Conservation (phyloP, 768 basidiomycete species). For the Suillus plorans region DNA sequence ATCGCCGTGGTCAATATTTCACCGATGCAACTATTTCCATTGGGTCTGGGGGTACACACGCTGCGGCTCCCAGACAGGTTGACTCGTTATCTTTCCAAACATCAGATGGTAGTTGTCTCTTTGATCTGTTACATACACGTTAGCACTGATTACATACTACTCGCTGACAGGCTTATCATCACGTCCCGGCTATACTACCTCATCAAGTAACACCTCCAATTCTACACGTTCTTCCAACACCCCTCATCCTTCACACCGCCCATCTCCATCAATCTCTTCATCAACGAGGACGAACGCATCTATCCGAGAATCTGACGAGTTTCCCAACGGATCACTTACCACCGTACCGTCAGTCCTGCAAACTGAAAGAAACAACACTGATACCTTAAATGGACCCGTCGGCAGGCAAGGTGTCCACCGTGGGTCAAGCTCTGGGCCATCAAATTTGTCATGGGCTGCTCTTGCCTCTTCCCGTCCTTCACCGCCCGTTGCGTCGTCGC, state of each 20-base stretch:
- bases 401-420: background rate
- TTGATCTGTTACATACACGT: slow-evolving; percentile 1
- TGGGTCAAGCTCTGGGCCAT: background rate
- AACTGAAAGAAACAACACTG: slow-evolving; percentile 1
- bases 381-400: background rate
- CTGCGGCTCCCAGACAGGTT: slow-evolving; percentile 6
- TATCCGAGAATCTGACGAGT: background rate
- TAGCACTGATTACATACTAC: slow-evolving; percentile 1
- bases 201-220: background rate
- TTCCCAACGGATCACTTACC: background rate
- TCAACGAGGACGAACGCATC: slow-evolving; percentile 3
- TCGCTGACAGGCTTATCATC: slow-evolving; percentile 1
- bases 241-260: slow-evolving; percentile 24
- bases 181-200: slow-evolving; percentile 1
- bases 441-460: background rate
- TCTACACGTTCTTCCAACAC: background rate
- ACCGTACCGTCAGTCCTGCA: background rate
- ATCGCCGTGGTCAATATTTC: slow-evolving; percentile 2
- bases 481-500: background rate
- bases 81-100: background rate
- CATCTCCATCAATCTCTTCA: slow-evolving; percentile 10
- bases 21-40: slow-evolving; percentile 2
- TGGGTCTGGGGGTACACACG: background rate
- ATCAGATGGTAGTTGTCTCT: background rate
- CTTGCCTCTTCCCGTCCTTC: background rate